Conservation (phyloP, 177 flowering plant species). For the Vitis hybrid region DNA sequence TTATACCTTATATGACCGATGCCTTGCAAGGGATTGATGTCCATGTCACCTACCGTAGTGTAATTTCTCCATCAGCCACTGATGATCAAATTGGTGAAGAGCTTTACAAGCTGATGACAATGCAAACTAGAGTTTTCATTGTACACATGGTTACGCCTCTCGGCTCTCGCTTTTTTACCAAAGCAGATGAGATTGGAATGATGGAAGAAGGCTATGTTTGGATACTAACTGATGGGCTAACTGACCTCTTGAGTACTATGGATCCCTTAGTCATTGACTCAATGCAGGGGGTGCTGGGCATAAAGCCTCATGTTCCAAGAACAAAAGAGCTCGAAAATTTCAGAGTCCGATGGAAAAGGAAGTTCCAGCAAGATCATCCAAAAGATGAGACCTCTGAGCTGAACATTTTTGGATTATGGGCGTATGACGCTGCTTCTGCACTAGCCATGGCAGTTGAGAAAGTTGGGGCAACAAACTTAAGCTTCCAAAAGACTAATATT, state of each 20-base stretch:
- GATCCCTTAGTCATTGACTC: conserved; percentile 4
- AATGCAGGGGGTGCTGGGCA: conserved; percentile 18
- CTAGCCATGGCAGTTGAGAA: no score
- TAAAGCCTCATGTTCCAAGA: conserved; percentile 2
- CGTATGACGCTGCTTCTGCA: no score
- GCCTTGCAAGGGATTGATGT: conserved; percentile 18
- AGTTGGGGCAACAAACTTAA: neutral
- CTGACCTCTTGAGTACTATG: neutral
- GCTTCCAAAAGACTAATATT: conserved; percentile 4
- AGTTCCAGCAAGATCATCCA: conserved; percentile 30
- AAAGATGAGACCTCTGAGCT: conserved; percentile 7
- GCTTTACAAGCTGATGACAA: conserved; percentile 21
- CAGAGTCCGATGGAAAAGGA: neutral
- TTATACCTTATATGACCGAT: conserved; percentile 18
- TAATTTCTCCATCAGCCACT: conserved; percentile 15
- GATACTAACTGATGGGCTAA: conserved; percentile 22
- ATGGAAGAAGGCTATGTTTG: conserved; percentile 25
- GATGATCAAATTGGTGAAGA: conserved; percentile 18
- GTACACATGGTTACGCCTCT: conserved; percentile 18
- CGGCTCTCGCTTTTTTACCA: conserved; percentile 5
- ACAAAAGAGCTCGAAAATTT: neutral
- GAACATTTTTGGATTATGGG: no score
- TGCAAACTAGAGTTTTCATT: conserved; percentile 24
- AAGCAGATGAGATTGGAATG: conserved; percentile 21
- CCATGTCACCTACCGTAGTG: conserved; percentile 20